Percentiles rank a stretch among this genome's conserved stretches.
phyloP scores from a whole-genome alignment of 202 grass and related monocot genomes.

The Thinopyrum obtusiflorum region DNA sequence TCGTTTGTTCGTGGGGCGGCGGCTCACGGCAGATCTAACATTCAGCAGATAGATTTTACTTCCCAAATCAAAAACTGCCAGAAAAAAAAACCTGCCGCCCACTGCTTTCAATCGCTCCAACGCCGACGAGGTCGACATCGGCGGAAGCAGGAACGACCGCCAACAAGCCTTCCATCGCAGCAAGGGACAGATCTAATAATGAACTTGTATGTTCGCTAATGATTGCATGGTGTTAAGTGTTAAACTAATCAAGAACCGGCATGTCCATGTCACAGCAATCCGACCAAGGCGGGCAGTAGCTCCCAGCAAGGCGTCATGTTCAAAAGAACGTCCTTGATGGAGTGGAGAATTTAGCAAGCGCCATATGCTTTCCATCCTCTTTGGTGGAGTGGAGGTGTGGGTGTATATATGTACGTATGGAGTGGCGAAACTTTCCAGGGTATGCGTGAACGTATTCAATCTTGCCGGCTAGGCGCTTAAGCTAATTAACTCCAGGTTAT shows the following conservation, averaged over 20 bases:
- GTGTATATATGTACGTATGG: conserved; percentile 21
- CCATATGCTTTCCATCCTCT: conserved; percentile 31
- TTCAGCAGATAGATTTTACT: too few relatives aligned
- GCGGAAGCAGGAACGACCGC: too few relatives aligned
- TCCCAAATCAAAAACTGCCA: too few relatives aligned
- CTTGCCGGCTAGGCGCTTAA: background rate
- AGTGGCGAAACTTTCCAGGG: background rate
- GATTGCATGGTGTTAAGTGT: conserved; percentile 17
- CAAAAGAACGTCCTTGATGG: too few relatives aligned
- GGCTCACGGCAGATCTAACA: too few relatives aligned
- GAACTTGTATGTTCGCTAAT: conserved; percentile 29
- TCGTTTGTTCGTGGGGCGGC: too few relatives aligned
- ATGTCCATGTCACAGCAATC: conserved; percentile 27
- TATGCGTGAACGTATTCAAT: conserved; percentile 8
- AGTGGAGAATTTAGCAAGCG: conserved; percentile 15
- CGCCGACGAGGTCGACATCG: too few relatives aligned
- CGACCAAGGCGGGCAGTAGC: conserved; percentile 27
- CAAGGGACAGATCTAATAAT: background rate
- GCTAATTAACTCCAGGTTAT: background rate
- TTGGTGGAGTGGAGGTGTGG: background rate
- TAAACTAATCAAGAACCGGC: background rate
- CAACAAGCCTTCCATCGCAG: too few relatives aligned
- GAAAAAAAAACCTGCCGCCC: too few relatives aligned
- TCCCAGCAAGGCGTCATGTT: conserved; percentile 3
- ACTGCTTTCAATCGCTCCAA: too few relatives aligned